Conservation (phyloP, 306 rosid species). For the Ormosia emarginata region DNA sequence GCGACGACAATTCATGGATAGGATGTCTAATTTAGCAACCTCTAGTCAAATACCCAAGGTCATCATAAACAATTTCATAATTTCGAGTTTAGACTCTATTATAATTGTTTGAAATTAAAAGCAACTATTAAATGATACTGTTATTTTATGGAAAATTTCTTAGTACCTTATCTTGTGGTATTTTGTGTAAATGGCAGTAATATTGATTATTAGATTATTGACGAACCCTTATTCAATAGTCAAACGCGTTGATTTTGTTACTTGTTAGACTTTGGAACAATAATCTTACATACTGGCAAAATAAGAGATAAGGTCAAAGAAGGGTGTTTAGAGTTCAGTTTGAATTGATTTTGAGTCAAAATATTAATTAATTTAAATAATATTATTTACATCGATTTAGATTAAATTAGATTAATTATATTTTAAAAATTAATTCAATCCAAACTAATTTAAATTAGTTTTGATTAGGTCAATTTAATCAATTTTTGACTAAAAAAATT, state of each 20-base stretch:
- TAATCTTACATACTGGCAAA: not conserved
- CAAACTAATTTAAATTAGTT: too few relatives aligned
- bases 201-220: not conserved
- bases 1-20: not conserved
- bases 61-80: not conserved
- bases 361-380: too few relatives aligned
- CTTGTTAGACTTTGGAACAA: not conserved
- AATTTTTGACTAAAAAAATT: too few relatives aligned
- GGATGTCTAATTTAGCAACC: not conserved
- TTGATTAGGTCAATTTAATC: too few relatives aligned
- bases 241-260: not conserved
- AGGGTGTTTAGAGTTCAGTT: too few relatives aligned
- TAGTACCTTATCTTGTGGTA: not conserved
- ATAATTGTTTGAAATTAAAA: not conserved
- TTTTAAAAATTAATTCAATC: too few relatives aligned
- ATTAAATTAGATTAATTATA: too few relatives aligned
- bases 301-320: too few relatives aligned
- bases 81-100: not conserved
- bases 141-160: not conserved
- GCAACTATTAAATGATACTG: not conserved
- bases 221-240: not conserved
- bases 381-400: too few relatives aligned
- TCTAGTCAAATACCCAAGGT: not conserved
- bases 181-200: not conserved
- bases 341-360: too few relatives aligned